Evolutionary conservation across 257 asterid species (phyloP), one percentile per base, ranked within the genome.

Genomic region (Jacaranda mimosifolia): DNA sequence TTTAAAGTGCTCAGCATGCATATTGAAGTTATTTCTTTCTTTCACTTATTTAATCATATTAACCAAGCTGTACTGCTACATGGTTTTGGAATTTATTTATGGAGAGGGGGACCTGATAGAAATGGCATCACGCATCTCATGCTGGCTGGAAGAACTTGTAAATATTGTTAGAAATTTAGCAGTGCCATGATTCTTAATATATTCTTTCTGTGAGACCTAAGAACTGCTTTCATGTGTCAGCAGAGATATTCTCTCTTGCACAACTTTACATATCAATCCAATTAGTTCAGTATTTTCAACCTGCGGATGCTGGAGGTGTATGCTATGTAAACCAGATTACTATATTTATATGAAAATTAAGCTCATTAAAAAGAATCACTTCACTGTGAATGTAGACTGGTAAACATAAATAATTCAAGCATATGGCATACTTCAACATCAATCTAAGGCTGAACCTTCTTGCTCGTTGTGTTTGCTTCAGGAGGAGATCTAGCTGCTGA

Each of bases 401-500:
- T 72, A 21, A 36, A 21, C 9, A 32, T 2, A 15, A 62, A 62
- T 51, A 26, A 35, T 60, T 56, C 67, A 35, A 7, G 63, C 63
- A 40, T 51, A 49, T 11, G 3, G 46, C 18, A 55, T 51, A 21
- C 42, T 32, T 12, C 32, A 26, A 55, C 4, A 18, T 15, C 49
- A 40, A 51, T 60, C 46, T 21, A 53, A 6, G 14, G 66, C 57
- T 51, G 32, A 26, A 26, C 32, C 32, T 26, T 26, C 32, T 26
- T 26, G 38, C 56, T 53, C 18, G 63, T 49, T 60, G 32, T 51
- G 35, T 57, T 71, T 64, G 45, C 36, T 78, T 8, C 82, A 95
- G 98, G 93, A 77, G 98, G 96, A 83, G 97, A 89, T 77, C 78
- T 95, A 78, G 97, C 94, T 77, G 80, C 93, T 68, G 99, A 93